These are phyloP conservation scores for Serendipita sp. DNA, from an alignment of 768 basidiomycete species.

Conservation along the genomic window DNA sequence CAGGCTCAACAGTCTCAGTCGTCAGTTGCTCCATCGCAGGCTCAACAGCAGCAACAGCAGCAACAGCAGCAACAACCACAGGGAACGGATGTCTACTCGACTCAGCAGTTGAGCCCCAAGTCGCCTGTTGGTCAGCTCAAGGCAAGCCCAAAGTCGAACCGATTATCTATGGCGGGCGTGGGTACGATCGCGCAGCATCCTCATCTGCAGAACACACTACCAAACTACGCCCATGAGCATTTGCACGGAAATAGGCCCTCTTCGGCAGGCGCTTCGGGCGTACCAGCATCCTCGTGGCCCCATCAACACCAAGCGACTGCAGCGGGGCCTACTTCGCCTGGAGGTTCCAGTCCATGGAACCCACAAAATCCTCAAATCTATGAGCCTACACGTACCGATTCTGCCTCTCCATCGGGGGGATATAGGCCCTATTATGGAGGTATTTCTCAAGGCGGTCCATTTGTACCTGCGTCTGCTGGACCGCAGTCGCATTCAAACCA, in stretches of 20 bases:
- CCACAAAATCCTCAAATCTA: neutral
- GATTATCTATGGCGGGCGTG: neutral
- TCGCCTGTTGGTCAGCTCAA: neutral
- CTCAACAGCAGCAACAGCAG: too few species aligned
- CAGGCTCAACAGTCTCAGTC: neutral
- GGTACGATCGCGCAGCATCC: neutral
- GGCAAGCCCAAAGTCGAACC: neutral
- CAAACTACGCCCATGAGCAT: neutral
- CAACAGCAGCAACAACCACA: neutral
- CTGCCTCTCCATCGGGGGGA: neutral
- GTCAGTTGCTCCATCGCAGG: neutral
- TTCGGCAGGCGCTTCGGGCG: neutral
- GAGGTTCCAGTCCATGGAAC: neutral
- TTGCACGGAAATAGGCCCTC: neutral
- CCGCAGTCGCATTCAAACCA: neutral
- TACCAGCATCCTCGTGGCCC: neutral
- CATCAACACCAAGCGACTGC: neutral
- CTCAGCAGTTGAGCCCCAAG: constrained; percentile 2
- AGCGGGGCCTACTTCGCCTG: neutral
- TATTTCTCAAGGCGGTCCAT: neutral
- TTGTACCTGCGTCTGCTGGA: neutral
- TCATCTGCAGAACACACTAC: neutral
- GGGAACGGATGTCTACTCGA: neutral
- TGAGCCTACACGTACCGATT: neutral
- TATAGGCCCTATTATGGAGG: neutral